Percentiles rank a stretch among this genome's conserved stretches.
Evolutionary conservation across 2,329 filamentous ascomycete species (phyloP).

Genomic region (Botryosphaeria agaves): DNA sequence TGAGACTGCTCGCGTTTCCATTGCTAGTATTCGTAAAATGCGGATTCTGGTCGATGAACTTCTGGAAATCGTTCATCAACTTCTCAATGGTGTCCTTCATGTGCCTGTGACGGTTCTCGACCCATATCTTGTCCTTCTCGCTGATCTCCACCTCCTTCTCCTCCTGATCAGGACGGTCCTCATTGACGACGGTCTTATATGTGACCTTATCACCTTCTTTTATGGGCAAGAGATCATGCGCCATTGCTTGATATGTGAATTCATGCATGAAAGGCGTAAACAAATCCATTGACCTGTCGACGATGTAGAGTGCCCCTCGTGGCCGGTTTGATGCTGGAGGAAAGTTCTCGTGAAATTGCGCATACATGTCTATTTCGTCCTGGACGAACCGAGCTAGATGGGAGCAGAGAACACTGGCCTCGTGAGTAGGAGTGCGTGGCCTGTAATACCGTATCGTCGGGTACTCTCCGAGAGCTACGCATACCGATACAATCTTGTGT

Average conservation of each 20-base stretch:
- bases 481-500: conserved; percentile 64
- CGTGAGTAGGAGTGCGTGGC: conserved; percentile 57
- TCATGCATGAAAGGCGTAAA: conserved; percentile 81
- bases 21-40: conserved; percentile 67
- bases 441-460: conserved; percentile 85
- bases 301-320: conserved; percentile 67
- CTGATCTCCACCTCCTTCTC: conserved; percentile 82
- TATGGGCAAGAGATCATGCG: conserved; percentile 78
- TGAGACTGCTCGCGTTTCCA: conserved; percentile 57
- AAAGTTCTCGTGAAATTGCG: conserved; percentile 68
- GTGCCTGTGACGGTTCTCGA: conserved; percentile 82
- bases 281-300: conserved; percentile 85
- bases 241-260: conserved; percentile 98
- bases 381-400: conserved; percentile 86
- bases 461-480: conserved; percentile 84
- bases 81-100: conserved; percentile 98
- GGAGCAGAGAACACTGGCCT: conserved; percentile 72
- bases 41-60: conserved; percentile 78
- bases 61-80: conserved; percentile 80
- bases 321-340: conserved; percentile 65
- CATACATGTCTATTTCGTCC: conserved; percentile 78
- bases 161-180: conserved; percentile 51
- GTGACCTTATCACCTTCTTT: conserved; percentile 77
- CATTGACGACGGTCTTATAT: conserved; percentile 65
- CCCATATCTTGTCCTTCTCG: conserved; percentile 89